Base-by-base conservation (phyloP, 2,329 filamentous ascomycete genomes). In the Trichoderma koningiopsis region DNA sequence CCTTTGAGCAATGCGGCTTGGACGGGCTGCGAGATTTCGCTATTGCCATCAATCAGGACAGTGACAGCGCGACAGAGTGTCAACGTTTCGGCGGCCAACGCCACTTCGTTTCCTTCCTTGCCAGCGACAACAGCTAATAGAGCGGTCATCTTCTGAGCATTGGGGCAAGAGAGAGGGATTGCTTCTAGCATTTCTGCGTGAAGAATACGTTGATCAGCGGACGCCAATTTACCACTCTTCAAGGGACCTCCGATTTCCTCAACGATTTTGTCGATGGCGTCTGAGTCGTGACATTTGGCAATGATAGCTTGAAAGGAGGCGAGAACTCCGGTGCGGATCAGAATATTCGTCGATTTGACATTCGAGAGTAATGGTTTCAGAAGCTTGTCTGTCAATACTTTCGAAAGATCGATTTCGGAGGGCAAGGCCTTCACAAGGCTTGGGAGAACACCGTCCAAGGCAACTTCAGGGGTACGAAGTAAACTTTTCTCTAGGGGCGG, bases 101-200 rank as follows among this genome's bases (percentile, higher is more conserved):
- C 94, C 43, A 86, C 82, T 79, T 99, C 96, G 74, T 96, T 98
- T 8, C 94, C 90, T 80, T 99, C 96, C 76, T 97, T 97, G 7
- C 87, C 81, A 22, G 92, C 89, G 16, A 93, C 83, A 22, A 88
- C 80, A 7, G 91, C 88, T 70, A 98, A 84, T 7, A 87, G 88
- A 61, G 85, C 82, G 1, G 89, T 86, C 35, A 95, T 85, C 73
- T 91, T 91, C 69, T 86, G 84, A 0, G 92, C 91, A 49, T 91
- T 84, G 2, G 85, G 79, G 13, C 83, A 79, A 2, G 89, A 91
- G 55, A 88, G 82, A 1, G 88, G 85, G 35, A 95, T 80, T 7
- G 85, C 83, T 61, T 87, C 83, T 3, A 99, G 84, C 84, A 97
- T 92, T 76, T 96, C 92, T 5, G 93, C 90, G 79, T 97, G 90